Percentiles rank a stretch among this genome's conserved stretches.
These are phyloP conservation scores for Cladosporium sp. DNA, from an alignment of 2,329 filamentous ascomycete species.

Conservation along the genomic window DNA sequence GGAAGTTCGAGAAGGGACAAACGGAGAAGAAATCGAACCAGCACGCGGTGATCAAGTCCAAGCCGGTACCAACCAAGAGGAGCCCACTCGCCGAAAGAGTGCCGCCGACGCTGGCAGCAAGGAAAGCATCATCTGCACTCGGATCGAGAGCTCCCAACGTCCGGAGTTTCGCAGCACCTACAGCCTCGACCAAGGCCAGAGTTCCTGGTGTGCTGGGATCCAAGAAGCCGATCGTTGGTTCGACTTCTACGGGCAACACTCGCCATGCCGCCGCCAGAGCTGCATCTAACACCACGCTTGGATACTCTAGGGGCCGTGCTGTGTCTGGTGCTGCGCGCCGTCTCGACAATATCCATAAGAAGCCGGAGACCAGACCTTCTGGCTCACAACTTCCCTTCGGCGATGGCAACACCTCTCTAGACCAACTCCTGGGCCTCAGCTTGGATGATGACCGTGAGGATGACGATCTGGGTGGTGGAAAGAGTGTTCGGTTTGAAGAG, in stretches of 20 bases:
- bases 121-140: slow-evolving; percentile 48
- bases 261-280: slow-evolving; percentile 63
- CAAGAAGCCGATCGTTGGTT: slow-evolving; percentile 38
- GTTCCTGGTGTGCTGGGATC: slow-evolving; percentile 35
- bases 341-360: slow-evolving; percentile 26
- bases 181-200: slow-evolving; percentile 43
- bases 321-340: slow-evolving; percentile 44
- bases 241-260: slow-evolving; percentile 38
- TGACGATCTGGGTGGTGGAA: slow-evolving; percentile 14
- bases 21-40: slow-evolving; percentile 27
- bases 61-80: neutral
- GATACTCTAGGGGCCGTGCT: slow-evolving; percentile 75
- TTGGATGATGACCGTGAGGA: slow-evolving; percentile 25
- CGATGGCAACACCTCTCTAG: slow-evolving; percentile 23
- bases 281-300: slow-evolving; percentile 77
- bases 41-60: slow-evolving; percentile 10
- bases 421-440: slow-evolving; percentile 29
- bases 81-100: slow-evolving; percentile 23
- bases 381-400: slow-evolving; percentile 19
- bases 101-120: slow-evolving; percentile 57
- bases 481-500: slow-evolving; percentile 10
- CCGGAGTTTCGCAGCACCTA: slow-evolving; percentile 42
- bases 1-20: slow-evolving; percentile 29
- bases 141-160: slow-evolving; percentile 38
- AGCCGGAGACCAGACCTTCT: slow-evolving; percentile 15